Conservation (phyloP, 2,329 filamentous ascomycete species). For the Hypoxylon rubiginosum region DNA sequence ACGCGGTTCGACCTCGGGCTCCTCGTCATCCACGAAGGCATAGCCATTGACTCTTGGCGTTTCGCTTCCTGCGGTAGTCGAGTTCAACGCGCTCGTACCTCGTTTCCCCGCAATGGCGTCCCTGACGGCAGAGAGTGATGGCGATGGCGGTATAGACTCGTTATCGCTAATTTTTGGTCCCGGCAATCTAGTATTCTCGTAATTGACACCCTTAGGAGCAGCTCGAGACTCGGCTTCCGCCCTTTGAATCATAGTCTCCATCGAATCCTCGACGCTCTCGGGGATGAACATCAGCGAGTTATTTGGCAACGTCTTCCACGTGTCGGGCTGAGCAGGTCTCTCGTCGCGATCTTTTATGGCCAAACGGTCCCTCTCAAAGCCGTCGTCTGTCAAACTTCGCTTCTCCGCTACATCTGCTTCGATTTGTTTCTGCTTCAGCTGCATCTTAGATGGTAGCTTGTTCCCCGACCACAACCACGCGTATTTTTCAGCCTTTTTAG, state of each 20-base stretch:
- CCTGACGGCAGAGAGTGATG: constrained; percentile 85
- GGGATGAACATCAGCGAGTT: constrained; percentile 91
- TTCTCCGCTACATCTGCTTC: constrained; percentile 65
- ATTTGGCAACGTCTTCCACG: constrained; percentile 79
- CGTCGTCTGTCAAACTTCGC: constrained; percentile 67
- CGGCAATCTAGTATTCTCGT: constrained; percentile 86
- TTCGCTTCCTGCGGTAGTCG: constrained; percentile 73
- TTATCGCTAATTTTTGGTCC: constrained; percentile 57
- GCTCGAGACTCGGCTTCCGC: constrained; percentile 79
- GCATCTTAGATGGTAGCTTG: constrained; percentile 84
- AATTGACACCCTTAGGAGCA: constrained; percentile 81
- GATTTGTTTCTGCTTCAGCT: constrained; percentile 76
- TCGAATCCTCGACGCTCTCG: constrained; percentile 71
- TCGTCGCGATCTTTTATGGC: constrained; percentile 76
- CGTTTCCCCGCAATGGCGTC: constrained; percentile 85
- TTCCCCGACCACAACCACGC: constrained; percentile 91
- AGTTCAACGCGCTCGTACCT: constrained; percentile 72
- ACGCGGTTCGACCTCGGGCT: constrained; percentile 63
- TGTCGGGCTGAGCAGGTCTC: constrained; percentile 81
- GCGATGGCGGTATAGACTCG: constrained; percentile 75
- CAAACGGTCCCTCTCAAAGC: constrained; percentile 68
- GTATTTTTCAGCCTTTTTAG: constrained; percentile 85
- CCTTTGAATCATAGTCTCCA: constrained; percentile 74
- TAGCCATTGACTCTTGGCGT: constrained; percentile 95
- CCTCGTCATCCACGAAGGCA: constrained; percentile 89